A percentile compares a stretch with the other conserved stretches of the same genome.
Evolutionary conservation across 2,329 filamentous ascomycete species (phyloP).

Genomic region (Colletotrichum viniferum): DNA sequence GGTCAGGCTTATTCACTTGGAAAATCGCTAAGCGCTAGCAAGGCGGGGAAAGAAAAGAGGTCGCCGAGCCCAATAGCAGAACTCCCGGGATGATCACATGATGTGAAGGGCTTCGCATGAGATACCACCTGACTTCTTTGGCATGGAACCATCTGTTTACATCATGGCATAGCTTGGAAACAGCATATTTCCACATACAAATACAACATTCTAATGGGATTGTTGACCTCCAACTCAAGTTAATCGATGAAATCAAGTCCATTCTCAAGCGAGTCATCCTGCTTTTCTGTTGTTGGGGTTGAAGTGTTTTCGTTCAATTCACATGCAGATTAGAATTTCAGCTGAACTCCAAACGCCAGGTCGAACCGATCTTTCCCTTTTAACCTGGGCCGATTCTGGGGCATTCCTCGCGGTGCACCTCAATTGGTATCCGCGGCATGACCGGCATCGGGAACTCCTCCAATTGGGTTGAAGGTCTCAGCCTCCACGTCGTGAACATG

Average conservation of each 20-base stretch:
- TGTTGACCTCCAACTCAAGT: background rate
- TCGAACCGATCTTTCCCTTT: background rate
- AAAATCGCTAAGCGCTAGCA: background rate
- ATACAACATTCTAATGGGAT: background rate
- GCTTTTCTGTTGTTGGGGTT: too few species aligned
- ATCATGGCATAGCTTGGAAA: background rate
- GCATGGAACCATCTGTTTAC: background rate
- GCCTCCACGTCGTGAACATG: background rate
- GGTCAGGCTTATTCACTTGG: background rate
- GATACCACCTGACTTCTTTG: background rate
- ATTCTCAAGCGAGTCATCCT: too few species aligned
- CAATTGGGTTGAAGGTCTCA: background rate
- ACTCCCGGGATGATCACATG: conserved; percentile 23
- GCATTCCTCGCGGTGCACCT: background rate
- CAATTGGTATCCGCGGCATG: background rate
- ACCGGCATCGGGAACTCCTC: background rate
- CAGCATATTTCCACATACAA: background rate
- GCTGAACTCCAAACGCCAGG: background rate
- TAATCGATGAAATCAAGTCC: fast-evolving
- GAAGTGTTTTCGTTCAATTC: too few species aligned
- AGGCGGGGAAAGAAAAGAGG: background rate
- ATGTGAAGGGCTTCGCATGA: background rate
- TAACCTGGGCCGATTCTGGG: background rate
- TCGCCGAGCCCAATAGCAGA: background rate
- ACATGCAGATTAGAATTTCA: background rate